Conservation (phyloP, 1,139 yeast genomes). For the Yamadazyma blattariae region DNA sequence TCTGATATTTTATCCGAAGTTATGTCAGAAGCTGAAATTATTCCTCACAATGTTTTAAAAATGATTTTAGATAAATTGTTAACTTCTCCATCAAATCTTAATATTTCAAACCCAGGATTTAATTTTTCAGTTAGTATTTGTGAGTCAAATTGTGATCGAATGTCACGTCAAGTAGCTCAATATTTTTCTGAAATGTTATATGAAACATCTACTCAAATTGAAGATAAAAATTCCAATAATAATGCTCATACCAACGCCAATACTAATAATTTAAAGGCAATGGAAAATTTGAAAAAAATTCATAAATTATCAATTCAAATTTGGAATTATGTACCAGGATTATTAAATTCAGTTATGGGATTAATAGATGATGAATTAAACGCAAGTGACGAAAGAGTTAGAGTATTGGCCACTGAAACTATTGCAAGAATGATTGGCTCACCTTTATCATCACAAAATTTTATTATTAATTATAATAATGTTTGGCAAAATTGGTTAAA, state of each 20-base stretch:
- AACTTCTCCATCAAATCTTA: slow-evolving; percentile 9
- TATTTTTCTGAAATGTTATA: slow-evolving; percentile 75
- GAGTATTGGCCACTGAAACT: slow-evolving; percentile 70
- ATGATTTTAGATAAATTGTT: slow-evolving; percentile 56
- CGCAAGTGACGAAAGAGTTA: slow-evolving; percentile 62
- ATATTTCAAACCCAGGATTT: slow-evolving; percentile 52
- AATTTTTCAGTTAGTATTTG: slow-evolving; percentile 68
- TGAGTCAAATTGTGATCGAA: slow-evolving; percentile 65
- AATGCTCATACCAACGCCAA: too few species aligned
- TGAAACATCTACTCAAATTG: slow-evolving; percentile 36
- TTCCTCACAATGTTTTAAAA: slow-evolving; percentile 65
- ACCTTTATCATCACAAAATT: slow-evolving; percentile 37
- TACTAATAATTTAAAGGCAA: slow-evolving; percentile 23
- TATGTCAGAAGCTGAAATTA: slow-evolving; percentile 67
- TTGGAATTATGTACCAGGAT: slow-evolving; percentile 78
- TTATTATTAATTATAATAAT: slow-evolving; percentile 55
- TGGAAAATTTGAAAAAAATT: slow-evolving; percentile 51
- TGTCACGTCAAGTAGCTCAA: slow-evolving; percentile 77
- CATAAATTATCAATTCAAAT: slow-evolving; percentile 65
- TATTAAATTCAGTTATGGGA: slow-evolving; percentile 72
- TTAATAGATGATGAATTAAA: slow-evolving; percentile 77
- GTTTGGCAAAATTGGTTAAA: slow-evolving; percentile 72
- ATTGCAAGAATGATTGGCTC: slow-evolving; percentile 65
- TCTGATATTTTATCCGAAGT: slow-evolving; percentile 73
- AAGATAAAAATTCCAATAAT: slow-evolving; percentile 16